Conservation (phyloP, 495 filamentous ascomycete species). For the Penicillium arizonense region DNA sequence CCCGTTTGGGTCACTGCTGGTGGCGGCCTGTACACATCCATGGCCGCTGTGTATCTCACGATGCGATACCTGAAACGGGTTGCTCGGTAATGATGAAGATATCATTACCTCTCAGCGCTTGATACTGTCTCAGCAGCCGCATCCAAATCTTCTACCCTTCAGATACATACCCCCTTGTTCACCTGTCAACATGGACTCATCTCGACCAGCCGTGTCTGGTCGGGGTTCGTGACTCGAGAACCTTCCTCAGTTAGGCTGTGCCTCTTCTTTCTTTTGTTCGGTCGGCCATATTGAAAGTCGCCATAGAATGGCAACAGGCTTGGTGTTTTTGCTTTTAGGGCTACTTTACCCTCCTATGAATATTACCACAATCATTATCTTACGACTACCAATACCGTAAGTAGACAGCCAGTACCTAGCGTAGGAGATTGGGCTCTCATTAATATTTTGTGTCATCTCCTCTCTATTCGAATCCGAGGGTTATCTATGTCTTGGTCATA, state of each 20-base stretch:
- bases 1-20: constrained; percentile 43
- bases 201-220: background rate
- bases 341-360: constrained; percentile 26
- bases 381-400: background rate
- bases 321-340: constrained; percentile 16
- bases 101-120: background rate
- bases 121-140: background rate
- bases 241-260: background rate
- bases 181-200: constrained; percentile 1
- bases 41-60: constrained; percentile 38
- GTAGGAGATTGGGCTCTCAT: background rate
- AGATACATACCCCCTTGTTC: constrained; percentile 5
- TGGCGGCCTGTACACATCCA: constrained; percentile 39
- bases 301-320: constrained; percentile 21
- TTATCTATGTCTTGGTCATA: background rate
- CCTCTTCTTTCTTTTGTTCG: constrained; percentile 19
- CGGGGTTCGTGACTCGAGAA: background rate
- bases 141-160: background rate
- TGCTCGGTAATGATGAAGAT: constrained; percentile 2
- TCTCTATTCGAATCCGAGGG: no score
- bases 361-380: constrained; percentile 2
- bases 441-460: constrained; percentile 17
- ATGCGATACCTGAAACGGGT: constrained; percentile 36
- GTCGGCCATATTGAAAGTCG: constrained; percentile 9
- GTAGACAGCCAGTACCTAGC: no score